Base-by-base conservation (phyloP, 192 early-diverging fungal genomes). In the Phlyctochytrium arcticum region DNA sequence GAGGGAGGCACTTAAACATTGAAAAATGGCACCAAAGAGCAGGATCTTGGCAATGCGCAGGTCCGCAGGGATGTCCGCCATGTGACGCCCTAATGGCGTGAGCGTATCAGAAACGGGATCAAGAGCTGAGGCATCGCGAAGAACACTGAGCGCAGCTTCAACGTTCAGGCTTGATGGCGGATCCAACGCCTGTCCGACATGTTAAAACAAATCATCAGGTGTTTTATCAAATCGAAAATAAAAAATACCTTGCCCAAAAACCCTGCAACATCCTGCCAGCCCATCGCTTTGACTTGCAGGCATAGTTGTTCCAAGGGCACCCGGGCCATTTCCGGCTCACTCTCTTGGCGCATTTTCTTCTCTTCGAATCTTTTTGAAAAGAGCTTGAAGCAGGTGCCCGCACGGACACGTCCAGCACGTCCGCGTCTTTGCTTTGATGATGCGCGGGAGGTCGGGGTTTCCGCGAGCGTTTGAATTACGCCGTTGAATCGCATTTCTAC, bases 281-380 rank as follows among this genome's bases (percentile, higher is more conserved):
- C 74, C 64, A 78, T 75, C 3, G 79, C 62, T 55, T 65, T 62
- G 80, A 85, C 19, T 80, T 89, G 75, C 87, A 84, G 21, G 82
- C 91, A 91, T 12, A 93, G 78, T 39, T 95, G 90, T 61, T 94
- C 93, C 15, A 96, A 70, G 12, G 92, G 90, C 35, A 85, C 80
- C 10, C 92, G 81, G 50, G 88, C 64, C 21, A 96, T 87, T 75
- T 96, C 94, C 9, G 94, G 92, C 30, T 76, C 79, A 5, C 79
- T 71, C n/a, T 88, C 78, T 1, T 59, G 53, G 23, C 72, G 66
- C 31, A 82, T 77, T 80, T 60, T 31, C 7, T 24, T 53, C 29
- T 59, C 12, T 53, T 76, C 74, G 21, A 76, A 60, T 7, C 35
- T n/a, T 24, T 56, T 64, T 6, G 69, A 60, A 46, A 67, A 80